phyloP scores from a whole-genome alignment of 1,139 yeast species.

The Kurtzmaniella quercitrusa region DNA sequence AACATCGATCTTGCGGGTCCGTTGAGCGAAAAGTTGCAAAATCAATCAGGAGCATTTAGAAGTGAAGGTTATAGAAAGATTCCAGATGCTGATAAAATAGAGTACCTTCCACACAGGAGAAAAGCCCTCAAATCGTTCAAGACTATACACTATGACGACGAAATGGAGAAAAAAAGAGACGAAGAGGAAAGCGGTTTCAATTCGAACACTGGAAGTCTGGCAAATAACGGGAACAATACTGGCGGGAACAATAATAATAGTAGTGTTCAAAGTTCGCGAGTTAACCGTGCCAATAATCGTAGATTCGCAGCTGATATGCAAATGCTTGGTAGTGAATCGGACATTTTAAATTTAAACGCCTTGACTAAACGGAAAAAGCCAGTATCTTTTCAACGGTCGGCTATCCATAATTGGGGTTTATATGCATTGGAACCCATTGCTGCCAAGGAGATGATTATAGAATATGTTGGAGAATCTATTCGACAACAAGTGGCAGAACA shows the following conservation, averaged over 20 bases:
- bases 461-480: slow-evolving; percentile 95
- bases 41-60: slow-evolving; percentile 59
- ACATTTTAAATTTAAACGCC: slow-evolving; percentile 69
- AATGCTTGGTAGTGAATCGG: slow-evolving; percentile 77
- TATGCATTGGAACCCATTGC: slow-evolving; percentile 94
- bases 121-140: slow-evolving; percentile 51
- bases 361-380: slow-evolving; percentile 89
- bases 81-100: slow-evolving; percentile 67
- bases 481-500: slow-evolving; percentile 94
- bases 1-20: slow-evolving; percentile 26
- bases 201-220: slow-evolving; percentile 12
- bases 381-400: slow-evolving; percentile 91
- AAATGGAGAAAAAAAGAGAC: slow-evolving; percentile 30
- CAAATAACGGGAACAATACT: not conserved
- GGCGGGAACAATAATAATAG: slow-evolving; percentile 10
- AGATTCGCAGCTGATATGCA: slow-evolving; percentile 88
- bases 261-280: slow-evolving; percentile 65
- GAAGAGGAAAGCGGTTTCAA: slow-evolving; percentile 17
- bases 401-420: slow-evolving; percentile 97
- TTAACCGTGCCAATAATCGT: slow-evolving; percentile 84
- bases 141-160: slow-evolving; percentile 56
- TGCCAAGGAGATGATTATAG: slow-evolving; percentile 95
- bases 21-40: slow-evolving; percentile 37
- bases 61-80: slow-evolving; percentile 75
- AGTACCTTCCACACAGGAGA: slow-evolving; percentile 75